phyloP scores from a whole-genome alignment of 805 yeast genomes.

The Candida sithepensis region DNA sequence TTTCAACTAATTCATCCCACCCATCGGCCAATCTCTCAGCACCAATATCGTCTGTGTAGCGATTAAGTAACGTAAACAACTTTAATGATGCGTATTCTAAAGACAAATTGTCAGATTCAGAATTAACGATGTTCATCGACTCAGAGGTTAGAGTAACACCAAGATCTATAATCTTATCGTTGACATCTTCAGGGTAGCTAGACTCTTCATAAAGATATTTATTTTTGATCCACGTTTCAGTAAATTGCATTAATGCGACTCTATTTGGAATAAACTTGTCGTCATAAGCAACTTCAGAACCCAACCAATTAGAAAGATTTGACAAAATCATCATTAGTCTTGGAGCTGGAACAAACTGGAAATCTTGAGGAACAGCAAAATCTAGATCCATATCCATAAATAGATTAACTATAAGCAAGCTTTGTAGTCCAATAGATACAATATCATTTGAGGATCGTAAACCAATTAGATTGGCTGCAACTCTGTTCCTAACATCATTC shows the following conservation, averaged over 20 bases:
- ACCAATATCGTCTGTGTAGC: constrained; percentile 28
- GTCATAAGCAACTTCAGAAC: constrained; percentile 59
- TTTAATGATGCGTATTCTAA: constrained; percentile 46
- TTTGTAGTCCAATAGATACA: constrained; percentile 38
- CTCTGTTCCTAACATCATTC: constrained; percentile 53
- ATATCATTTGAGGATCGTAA: constrained; percentile 39
- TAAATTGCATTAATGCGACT: constrained; percentile 46
- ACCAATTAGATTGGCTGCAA: constrained; percentile 66
- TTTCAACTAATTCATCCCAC: constrained; percentile 41
- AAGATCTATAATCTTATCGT: constrained; percentile 33
- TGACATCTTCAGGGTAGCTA: constrained; percentile 27
- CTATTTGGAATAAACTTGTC: constrained; percentile 48
- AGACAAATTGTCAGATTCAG: constrained; percentile 29
- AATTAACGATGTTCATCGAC: constrained; percentile 37
- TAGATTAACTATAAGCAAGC: constrained; percentile 45
- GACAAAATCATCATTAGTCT: constrained; percentile 60
- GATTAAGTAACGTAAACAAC: constrained; percentile 33
- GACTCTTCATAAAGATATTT: constrained; percentile 28
- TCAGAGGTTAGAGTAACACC: constrained; percentile 39
- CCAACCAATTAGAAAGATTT: constrained; percentile 54
- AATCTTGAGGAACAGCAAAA: constrained; percentile 18
- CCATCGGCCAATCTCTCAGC: constrained; percentile 34
- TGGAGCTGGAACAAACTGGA: constrained; percentile 55
- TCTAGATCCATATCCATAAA: constrained; percentile 36
- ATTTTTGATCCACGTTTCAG: constrained; percentile 26